phyloP scores from a whole-genome alignment of 345 rosid genomes.

The Raphanus raphanistrum region DNA sequence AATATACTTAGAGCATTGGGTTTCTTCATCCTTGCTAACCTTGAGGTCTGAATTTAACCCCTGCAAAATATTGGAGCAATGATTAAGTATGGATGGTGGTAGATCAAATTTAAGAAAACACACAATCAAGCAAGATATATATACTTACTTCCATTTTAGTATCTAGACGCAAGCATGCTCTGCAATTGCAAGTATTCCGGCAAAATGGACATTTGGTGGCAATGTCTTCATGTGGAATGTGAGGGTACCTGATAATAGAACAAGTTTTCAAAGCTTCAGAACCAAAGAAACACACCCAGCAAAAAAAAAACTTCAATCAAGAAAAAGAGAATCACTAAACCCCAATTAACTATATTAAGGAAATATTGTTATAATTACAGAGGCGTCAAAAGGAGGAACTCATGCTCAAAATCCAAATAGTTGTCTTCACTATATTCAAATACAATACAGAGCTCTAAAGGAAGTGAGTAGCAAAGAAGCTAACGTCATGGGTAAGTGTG shows the following conservation, averaged over 20 bases:
- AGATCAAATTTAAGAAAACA: not conserved
- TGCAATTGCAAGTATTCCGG: conserved; percentile 59
- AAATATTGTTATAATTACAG: not conserved
- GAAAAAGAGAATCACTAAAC: not conserved
- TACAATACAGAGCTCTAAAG: not conserved
- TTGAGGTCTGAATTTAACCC: not conserved
- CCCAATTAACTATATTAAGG: not conserved
- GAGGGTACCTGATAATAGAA: conserved; percentile 1
- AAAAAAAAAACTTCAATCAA: not conserved
- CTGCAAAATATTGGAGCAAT: conserved; percentile 29
- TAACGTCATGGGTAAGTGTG: not conserved
- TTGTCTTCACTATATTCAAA: not conserved
- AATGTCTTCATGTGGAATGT: conserved; percentile 37
- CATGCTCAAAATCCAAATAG: not conserved
- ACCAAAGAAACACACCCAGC: not conserved
- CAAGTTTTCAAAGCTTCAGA: not conserved
- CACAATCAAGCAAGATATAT: not conserved
- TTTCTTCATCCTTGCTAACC: conserved; percentile 29
- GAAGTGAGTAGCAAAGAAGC: not conserved
- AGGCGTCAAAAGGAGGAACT: not conserved
- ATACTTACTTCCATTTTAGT: conserved; percentile 37
- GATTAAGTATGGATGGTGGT: not conserved
- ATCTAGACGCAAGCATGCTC: conserved; percentile 59
- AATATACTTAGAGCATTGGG: conserved; percentile 41
- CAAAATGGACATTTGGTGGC: conserved; percentile 55